Evolutionary conservation across 164 flowering plant genomes (phyloP), one percentile per base, ranked within the genome.

Genomic region (Annona cherimola): DNA sequence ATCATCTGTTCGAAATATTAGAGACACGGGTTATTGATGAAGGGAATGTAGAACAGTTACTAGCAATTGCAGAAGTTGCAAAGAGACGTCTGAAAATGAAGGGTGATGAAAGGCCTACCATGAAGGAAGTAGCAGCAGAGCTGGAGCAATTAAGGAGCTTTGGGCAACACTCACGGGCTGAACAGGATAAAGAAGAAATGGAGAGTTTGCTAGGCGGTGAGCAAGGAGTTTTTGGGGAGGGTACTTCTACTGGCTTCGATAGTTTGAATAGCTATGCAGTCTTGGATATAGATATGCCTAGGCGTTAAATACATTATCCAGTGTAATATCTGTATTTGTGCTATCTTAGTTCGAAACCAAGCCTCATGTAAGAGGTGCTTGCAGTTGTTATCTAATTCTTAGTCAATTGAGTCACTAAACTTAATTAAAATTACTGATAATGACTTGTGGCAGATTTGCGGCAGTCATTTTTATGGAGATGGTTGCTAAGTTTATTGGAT

Each of bases 71-170:
- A 12, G 20, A 73, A 35, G 39, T 73, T 8, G 70, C 75, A 19
- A 73, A 57, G 14, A 66, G 40, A n/a, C 66, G 75, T 42, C 20
- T 73, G 12, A 66, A 26, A 26, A n/a, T 66, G 7, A 66, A 42
- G 3, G 70, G 69, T n/a, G 75, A 73, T 9, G 65, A 67, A 42
- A 66, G 75, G 41, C 64, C 75, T 4, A 54, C 45, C 0, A 73
- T 73, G 70, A 66, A 42, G 68, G 50, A 66, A 16, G 45, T 66
- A 39, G 68, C 35, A 5, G 2, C 18, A 42, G 46, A 66, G 40
- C 20, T 66, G 20, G 20, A 42, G n/a, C 20, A 19, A 42, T 42
- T 66, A 7, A 66, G 44, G 5, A 19, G 68, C 20, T 66, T 14
- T 12, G 3, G 3, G 11, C 6, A 3, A 66, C 45, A 42, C 9